Conservation (phyloP, 331 rosid species). For the Prunus yedoensis region DNA sequence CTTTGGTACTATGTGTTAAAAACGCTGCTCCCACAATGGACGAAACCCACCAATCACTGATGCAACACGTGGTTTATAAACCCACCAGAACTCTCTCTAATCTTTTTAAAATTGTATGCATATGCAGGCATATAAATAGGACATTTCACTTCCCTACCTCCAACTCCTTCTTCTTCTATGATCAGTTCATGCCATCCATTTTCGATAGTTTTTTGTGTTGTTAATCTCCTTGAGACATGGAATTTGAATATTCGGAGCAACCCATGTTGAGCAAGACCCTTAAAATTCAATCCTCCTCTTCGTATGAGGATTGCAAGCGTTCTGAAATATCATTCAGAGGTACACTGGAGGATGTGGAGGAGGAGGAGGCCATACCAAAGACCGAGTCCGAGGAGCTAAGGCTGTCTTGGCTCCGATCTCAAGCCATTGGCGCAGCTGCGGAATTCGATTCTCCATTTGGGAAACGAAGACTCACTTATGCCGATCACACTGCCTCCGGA, state of each 20-base stretch:
- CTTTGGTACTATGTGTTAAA: too few species aligned
- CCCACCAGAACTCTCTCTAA: too few species aligned
- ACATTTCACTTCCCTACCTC: too few species aligned
- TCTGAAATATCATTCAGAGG: slow-evolving; percentile 27
- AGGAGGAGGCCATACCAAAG: slow-evolving; percentile 13
- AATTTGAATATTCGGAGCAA: neutral
- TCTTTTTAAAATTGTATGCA: too few species aligned
- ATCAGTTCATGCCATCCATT: too few species aligned
- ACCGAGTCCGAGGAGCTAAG: slow-evolving; percentile 32
- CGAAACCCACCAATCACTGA: too few species aligned
- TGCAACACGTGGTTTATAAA: too few species aligned
- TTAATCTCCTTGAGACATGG: neutral
- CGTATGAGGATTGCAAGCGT: neutral
- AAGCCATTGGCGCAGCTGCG: slow-evolving; percentile 50
- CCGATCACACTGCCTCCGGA: slow-evolving; percentile 90
- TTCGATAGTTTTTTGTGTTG: too few species aligned
- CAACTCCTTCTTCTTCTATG: too few species aligned
- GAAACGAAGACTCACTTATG: slow-evolving; percentile 53
- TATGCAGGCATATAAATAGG: too few species aligned
- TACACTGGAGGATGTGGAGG: slow-evolving; percentile 16
- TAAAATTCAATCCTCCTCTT: neutral
- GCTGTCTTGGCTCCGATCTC: slow-evolving; percentile 59
- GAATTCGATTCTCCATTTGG: slow-evolving; percentile 66
- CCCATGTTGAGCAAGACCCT: neutral
- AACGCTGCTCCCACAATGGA: too few species aligned